Conservation (phyloP, 78 protist genomes). For the Mantamonas sphyraenae region DNA sequence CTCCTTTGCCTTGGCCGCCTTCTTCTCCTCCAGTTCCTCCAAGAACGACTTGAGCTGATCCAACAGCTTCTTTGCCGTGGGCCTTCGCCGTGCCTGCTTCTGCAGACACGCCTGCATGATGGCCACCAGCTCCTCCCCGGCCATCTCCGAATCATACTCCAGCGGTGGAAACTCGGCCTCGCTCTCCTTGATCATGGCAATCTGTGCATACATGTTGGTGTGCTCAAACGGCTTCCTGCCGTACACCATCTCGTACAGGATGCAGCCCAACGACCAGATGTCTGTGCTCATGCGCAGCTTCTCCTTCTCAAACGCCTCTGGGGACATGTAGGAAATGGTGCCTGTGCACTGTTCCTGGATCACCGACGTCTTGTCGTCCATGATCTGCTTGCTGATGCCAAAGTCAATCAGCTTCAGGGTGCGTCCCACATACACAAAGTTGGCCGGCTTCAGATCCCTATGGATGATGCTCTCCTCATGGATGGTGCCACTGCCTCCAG, state of each 20-base stretch:
- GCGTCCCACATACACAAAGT: conserved; percentile 84
- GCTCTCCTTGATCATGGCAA: no score
- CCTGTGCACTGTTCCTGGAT: background rate
- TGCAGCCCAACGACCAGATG: conserved; percentile 92
- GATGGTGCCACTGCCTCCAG: conserved; percentile 60
- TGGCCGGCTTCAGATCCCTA: conserved; percentile 93
- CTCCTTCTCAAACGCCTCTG: background rate
- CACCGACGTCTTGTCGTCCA: conserved; percentile 15
- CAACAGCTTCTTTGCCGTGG: no score
- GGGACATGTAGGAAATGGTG: no score
- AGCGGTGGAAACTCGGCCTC: no score
- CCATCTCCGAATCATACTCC: no score
- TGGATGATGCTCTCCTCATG: conserved; percentile 87
- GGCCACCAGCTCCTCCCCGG: no score
- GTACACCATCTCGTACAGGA: conserved; percentile 75
- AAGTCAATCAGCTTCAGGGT: conserved; percentile 91
- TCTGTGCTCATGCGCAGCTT: conserved; percentile 66
- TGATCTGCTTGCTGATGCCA: conserved; percentile 61
- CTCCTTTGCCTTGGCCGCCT: no score
- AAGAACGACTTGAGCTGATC: no score
- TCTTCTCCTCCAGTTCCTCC: no score
- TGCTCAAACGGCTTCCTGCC: conserved; percentile 70
- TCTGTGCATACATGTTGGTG: no score
- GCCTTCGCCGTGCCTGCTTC: no score
- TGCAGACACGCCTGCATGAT: no score